A percentile compares a stretch with the other conserved stretches of the same genome.
Evolutionary conservation across 2,329 filamentous ascomycete genomes (phyloP).

Genomic region (Botrytis paeoniae): DNA sequence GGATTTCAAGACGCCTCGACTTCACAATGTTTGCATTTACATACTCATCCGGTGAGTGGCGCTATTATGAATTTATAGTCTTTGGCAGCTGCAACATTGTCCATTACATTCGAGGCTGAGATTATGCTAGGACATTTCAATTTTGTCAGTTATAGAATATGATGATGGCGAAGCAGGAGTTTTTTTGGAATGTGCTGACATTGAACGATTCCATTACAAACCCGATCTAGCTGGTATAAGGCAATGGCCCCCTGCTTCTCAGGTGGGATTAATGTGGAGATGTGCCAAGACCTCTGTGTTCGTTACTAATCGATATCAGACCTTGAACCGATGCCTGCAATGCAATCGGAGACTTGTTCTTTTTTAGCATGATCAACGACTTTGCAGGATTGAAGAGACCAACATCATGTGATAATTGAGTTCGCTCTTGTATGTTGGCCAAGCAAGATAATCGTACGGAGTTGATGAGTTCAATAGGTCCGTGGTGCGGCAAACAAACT

Average conservation of each 20-base stretch:
- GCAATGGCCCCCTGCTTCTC: conserved; percentile 11
- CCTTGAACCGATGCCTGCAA: neutral
- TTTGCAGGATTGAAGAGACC: neutral
- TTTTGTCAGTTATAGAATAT: neutral
- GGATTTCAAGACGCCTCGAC: neutral
- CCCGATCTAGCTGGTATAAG: neutral
- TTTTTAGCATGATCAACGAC: neutral
- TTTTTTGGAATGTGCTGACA: neutral
- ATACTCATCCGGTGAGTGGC: neutral
- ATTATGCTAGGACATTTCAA: neutral
- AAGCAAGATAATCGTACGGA: neutral
- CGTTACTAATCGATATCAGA: neutral
- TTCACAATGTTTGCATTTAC: neutral
- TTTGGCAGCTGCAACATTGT: neutral
- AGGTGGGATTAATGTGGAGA: neutral
- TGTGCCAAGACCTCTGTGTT: neutral
- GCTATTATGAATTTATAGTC: neutral
- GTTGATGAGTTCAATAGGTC: neutral
- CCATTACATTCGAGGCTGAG: neutral
- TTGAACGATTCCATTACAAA: too few relatives aligned
- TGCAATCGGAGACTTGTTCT: neutral
- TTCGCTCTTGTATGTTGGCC: neutral
- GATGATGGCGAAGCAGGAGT: neutral
- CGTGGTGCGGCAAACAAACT: neutral
- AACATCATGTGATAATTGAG: neutral